phyloP scores from a whole-genome alignment of 257 asterid genomes.

The Pogostemon cablin region DNA sequence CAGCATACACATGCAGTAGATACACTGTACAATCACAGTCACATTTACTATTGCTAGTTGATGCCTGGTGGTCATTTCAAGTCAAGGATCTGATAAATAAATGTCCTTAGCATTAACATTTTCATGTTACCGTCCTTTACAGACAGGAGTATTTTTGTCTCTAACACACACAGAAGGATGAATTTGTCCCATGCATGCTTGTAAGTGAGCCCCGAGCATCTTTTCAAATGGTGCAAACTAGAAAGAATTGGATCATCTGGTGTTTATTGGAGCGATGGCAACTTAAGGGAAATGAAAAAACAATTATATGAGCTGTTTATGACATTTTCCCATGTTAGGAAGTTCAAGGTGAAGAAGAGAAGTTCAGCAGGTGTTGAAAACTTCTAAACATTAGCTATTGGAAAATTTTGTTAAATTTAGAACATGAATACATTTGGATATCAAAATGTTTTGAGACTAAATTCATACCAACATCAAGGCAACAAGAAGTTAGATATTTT shows the following conservation, averaged over 20 bases:
- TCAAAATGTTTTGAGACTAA: background rate
- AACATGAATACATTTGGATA: background rate
- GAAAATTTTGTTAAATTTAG: background rate
- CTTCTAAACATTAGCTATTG: background rate
- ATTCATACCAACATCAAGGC: constrained; percentile 2
- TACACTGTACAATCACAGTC: background rate
- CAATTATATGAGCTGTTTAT: constrained; percentile 6
- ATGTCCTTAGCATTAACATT: too few relatives aligned
- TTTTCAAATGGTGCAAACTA: background rate
- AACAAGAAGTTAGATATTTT: background rate
- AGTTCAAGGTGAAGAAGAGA: background rate
- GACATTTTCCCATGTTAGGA: constrained; percentile 12
- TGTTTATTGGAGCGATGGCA: background rate
- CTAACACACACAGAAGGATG: background rate
- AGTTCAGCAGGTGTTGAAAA: constrained; percentile 8
- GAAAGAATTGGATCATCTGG: background rate
- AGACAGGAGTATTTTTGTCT: background rate
- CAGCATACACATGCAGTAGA: background rate
- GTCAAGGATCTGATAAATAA: background rate
- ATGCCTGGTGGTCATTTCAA: constrained; percentile 14
- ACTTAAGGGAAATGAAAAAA: constrained; percentile 7
- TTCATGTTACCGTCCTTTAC: background rate
- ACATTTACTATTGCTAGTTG: background rate
- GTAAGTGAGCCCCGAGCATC: background rate
- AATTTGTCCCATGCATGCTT: background rate